Evolutionary conservation across 148 eudicot genomes (phyloP), one percentile per base, ranked within the genome.

Genomic region (Diospyros kaki): DNA sequence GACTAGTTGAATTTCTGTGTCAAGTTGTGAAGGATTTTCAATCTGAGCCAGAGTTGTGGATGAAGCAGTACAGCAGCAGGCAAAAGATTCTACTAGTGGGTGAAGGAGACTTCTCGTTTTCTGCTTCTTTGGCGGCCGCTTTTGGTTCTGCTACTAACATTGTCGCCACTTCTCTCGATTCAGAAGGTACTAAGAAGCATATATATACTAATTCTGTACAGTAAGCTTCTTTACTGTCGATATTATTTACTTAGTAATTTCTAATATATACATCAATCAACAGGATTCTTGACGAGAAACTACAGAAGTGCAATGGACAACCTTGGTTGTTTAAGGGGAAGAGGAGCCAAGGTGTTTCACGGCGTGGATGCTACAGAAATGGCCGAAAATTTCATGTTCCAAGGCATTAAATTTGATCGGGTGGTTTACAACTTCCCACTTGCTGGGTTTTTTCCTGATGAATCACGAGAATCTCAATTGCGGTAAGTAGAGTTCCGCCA

Each of bases 391-490:
- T 56, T 62, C 78, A 86, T 71, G 3, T 73, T 91, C 56, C 46
- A 42, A 7, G 76, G 40, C 78, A 71, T 81, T 70, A 84, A 82
- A 73, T 89, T 91, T 69, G 93, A 91, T 55, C 79, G 93, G 45
- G 87, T 91, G 59, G 78, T 91, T 17, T 91, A 73, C 46, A 91
- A 91, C 73, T 91, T 91, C 41, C 91, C 96, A 9, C 96, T 86
- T 44, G 96, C 93, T 4, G 93, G 96, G 59, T 89, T 91, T 56
- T 13, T 41, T 52, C 67, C 4, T 65, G 18, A 78, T 44, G 54
- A 46, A n/a, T 17, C 54, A 1, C 69, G 69, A 3, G 11, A 46
- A 12, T 66, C 39, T 2, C 18, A 44, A 3, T 28, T 66, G 4
- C 53, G 39, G 54, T 66, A 2, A 44, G 38, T 45, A 9, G 52